Base-by-base conservation (phyloP, 768 basidiomycete genomes). In the Rhodotorula kratochvilovae region DNA sequence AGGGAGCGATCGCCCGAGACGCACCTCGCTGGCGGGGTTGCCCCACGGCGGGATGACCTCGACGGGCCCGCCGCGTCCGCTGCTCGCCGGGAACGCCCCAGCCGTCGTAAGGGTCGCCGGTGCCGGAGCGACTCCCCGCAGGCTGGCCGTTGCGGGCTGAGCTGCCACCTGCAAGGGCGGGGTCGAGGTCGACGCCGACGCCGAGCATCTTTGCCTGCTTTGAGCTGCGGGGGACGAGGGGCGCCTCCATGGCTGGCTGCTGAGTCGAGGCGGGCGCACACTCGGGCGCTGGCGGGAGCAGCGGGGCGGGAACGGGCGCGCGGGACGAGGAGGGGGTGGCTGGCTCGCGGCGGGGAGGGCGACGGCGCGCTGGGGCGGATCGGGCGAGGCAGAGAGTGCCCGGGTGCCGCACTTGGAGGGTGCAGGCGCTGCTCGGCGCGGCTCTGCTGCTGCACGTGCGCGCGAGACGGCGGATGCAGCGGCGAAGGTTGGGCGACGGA, bases 171-270 rank as follows among this genome's bases (percentile, higher is more conserved):
- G 48, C 25, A 31, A 19, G 29, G 53, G 19, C 27, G 61, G 23
- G 46, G 46, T n/a, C 56, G 19, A 25, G n/a, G 61, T 62, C 55
- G 48, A 58, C 42, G 29, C 57, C 65, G 27, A 70, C 63, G 13
- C 72, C 72, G 63, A 74, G 68, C 72, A 74, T 67, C 66, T 74
- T 74, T 27, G 72, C 72, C 62, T 70, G 68, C 59, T 74, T 74
- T 23, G 56, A 59, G 16, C 58, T n/a, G 36, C 65, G 68, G 15
- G 66, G 62, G 5, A 63, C 66, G 51, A 33, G 45, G 0, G 66
- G 61, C 0, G 39, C 62, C 21, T 48, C 65, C 70, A 71, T 71
- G 59, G 36, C 48, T 25, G 12, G 11, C 39, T 16, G 48, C 10
- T 50, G 33, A 29, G 57, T n/a, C 51, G 11, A 4, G 12, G 4